Evolutionary conservation across 164 flowering plant genomes (phyloP).

Genomic region (Pachysandra terminalis): DNA sequence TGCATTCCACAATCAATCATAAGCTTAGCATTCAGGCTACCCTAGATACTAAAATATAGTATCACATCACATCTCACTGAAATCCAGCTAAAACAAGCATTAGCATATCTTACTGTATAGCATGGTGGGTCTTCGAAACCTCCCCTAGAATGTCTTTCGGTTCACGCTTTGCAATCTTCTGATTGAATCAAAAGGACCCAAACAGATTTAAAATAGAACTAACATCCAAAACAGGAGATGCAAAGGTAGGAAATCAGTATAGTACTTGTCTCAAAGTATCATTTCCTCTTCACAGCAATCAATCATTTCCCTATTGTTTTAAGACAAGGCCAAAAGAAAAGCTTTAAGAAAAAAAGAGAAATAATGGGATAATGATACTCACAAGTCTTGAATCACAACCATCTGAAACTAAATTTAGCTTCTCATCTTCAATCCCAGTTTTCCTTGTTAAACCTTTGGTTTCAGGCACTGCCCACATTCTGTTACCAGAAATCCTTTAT

Average conservation of each 20-base stretch:
- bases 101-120: conserved; percentile 34
- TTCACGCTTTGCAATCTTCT: conserved; percentile 27
- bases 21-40: conserved; percentile 1
- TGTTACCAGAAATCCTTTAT: conserved; percentile 14
- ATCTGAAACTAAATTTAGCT: conserved; percentile 19
- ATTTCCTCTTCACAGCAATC: not conserved
- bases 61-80: conserved; percentile 1
- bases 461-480: conserved; percentile 50
- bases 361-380: conserved; percentile 11
- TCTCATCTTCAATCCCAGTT: conserved; percentile 15
- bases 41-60: not conserved
- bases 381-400: conserved; percentile 31
- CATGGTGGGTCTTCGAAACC: conserved; percentile 19
- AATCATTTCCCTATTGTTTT: not conserved
- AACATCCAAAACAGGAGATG: too few relatives aligned
- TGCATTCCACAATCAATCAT: conserved; percentile 25
- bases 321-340: not conserved
- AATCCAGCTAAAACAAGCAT: not conserved
- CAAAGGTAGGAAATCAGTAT: not conserved
- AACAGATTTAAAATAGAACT: not conserved
- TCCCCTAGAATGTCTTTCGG: conserved; percentile 20
- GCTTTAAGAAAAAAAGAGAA: not conserved
- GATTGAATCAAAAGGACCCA: conserved; percentile 7
- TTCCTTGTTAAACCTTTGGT: conserved; percentile 13
- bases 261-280: not conserved